Conservation (phyloP, 306 rosid genomes). For the Vigna reflexopilosa region DNA sequence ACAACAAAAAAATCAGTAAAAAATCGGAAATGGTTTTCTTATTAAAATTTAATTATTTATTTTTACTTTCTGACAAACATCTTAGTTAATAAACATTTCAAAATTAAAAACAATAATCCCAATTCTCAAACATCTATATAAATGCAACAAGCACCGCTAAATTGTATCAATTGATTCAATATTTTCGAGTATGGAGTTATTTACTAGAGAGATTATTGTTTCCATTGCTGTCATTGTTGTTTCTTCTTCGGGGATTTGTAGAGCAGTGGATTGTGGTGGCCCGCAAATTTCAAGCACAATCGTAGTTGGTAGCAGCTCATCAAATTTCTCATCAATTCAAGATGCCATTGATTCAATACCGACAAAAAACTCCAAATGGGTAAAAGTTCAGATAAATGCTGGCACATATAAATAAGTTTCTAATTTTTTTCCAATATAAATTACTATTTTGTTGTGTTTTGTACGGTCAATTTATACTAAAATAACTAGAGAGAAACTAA, state of each 20-base stretch:
- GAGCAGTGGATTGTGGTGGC: slow-evolving; percentile 21
- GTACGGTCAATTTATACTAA: background rate
- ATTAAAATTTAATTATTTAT: too few species aligned
- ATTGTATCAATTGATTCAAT: too few species aligned
- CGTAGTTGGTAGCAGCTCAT: slow-evolving; percentile 36
- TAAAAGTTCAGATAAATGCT: slow-evolving; percentile 44
- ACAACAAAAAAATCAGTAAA: too few species aligned
- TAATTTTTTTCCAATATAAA: too few species aligned
- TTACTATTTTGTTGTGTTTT: background rate
- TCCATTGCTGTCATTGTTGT: background rate
- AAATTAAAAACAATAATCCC: background rate
- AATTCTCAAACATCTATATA: background rate
- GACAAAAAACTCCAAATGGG: slow-evolving; percentile 38
- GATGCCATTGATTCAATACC: slow-evolving; percentile 57
- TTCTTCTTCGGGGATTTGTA: background rate
- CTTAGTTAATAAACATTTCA: too few species aligned
- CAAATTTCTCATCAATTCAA: slow-evolving; percentile 48
- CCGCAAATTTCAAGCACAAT: slow-evolving; percentile 9
- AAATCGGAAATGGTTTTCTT: too few species aligned
- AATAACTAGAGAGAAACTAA: background rate
- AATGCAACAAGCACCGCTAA: background rate
- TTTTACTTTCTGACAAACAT: too few species aligned
- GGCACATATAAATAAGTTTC: slow-evolving; percentile 43
- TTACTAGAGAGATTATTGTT: background rate
- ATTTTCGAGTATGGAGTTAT: background rate